A percentile compares a stretch with the other conserved stretches of the same genome.
phyloP scores from a whole-genome alignment of 306 rosid species.

The Dalbergia cochinchinensis region DNA sequence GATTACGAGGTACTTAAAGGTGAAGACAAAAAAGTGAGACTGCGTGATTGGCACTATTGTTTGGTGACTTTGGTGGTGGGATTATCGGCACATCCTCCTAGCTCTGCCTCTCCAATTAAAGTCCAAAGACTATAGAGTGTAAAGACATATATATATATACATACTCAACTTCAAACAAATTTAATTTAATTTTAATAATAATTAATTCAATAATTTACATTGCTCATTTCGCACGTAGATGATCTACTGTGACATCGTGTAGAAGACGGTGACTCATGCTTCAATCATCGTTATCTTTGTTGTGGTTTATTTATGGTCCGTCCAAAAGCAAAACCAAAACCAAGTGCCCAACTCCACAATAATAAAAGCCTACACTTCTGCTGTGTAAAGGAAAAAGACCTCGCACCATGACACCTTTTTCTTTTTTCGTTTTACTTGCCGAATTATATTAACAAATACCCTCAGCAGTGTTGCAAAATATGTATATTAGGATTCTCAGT shows the following conservation, averaged over 20 bases:
- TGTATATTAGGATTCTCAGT: no score
- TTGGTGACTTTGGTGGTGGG: constrained; percentile 1
- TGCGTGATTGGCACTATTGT: not conserved
- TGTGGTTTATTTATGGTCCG: not conserved
- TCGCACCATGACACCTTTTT: not conserved
- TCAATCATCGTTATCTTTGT: not conserved
- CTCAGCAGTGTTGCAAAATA: no score
- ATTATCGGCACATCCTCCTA: constrained; percentile 3
- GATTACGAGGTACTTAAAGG: constrained; percentile 14
- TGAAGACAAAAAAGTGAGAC: not conserved
- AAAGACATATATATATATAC: not conserved
- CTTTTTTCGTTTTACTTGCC: no score
- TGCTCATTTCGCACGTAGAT: not conserved
- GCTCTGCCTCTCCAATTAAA: not conserved
- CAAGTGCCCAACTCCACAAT: constrained; percentile 13
- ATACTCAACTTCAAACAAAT: constrained; percentile 1
- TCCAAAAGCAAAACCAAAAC: not conserved
- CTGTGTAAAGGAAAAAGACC: not conserved
- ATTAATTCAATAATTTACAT: not conserved
- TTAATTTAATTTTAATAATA: not conserved
- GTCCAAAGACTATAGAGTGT: not conserved
- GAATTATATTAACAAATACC: no score
- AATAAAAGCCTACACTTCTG: constrained; percentile 24
- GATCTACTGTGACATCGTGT: not conserved
- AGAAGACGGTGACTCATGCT: not conserved